Evolutionary conservation across 2,329 filamentous ascomycete genomes (phyloP).

Genomic region (Phialophora verrucosa): DNA sequence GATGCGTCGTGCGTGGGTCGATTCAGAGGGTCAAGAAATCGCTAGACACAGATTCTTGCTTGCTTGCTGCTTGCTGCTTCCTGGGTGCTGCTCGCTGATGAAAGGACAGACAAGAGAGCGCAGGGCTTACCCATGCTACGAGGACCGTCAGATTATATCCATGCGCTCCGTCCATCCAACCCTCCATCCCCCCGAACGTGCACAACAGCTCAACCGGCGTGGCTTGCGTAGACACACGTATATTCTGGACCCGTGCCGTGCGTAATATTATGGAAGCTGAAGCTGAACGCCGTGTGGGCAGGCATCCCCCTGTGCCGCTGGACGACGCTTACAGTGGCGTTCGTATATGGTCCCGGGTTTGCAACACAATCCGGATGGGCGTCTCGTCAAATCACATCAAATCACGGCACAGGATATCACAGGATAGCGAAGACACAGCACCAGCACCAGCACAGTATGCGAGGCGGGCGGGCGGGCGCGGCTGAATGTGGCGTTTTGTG

Average conservation of each 20-base stretch:
- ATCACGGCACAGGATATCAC: too few species aligned
- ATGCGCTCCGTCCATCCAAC: background rate
- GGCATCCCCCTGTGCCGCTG: background rate
- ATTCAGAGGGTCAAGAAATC: too few species aligned
- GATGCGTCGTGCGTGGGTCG: background rate
- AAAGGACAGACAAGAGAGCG: too few species aligned
- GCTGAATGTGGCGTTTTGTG: constrained; percentile 12
- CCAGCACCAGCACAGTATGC: too few species aligned
- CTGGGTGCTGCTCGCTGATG: too few species aligned
- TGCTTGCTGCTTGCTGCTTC: too few species aligned
- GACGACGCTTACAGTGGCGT: background rate
- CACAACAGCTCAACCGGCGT: background rate
- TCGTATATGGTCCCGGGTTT: background rate
- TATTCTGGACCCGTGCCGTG: background rate
- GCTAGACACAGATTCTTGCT: too few species aligned
- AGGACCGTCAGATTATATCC: background rate
- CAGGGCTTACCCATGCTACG: too few species aligned
- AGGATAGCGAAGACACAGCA: background rate
- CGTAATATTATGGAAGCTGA: background rate
- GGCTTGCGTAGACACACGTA: background rate
- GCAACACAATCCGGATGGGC: background rate
- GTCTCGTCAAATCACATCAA: background rate
- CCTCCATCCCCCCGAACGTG: background rate
- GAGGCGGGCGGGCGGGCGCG: background rate
- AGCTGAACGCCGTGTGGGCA: background rate